A percentile compares a stretch with the other conserved stretches of the same genome.
These are phyloP conservation scores for Eucalyptus cloeziana DNA, from an alignment of 345 rosid species.

Conservation along the genomic window DNA sequence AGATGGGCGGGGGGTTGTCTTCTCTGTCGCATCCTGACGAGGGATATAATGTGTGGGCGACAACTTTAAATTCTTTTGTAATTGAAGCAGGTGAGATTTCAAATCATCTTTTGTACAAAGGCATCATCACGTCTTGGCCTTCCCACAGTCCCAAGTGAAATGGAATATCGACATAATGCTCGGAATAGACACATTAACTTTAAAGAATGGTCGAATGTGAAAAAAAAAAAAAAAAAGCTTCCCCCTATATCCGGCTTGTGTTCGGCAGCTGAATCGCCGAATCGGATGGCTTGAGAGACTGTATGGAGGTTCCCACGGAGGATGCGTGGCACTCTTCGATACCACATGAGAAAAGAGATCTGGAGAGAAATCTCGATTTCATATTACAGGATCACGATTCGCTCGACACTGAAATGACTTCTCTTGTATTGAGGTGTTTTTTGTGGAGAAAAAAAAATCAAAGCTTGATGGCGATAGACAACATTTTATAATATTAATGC, in stretches of 20 bases:
- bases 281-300: background rate
- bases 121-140: background rate
- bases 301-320: background rate
- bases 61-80: background rate
- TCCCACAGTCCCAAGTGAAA: background rate
- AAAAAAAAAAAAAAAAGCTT: background rate
- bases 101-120: background rate
- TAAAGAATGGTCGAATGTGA: background rate
- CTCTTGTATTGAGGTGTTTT: background rate
- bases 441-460: background rate
- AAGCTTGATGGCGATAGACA: background rate
- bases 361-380: background rate
- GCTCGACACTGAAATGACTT: background rate
- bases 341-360: background rate
- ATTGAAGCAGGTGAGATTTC: background rate
- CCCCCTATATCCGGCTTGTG: background rate
- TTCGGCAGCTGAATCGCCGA: accelerated
- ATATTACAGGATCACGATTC: background rate
- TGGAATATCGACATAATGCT: background rate
- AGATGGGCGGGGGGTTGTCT: background rate
- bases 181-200: background rate
- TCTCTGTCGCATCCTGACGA: background rate
- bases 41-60: background rate
- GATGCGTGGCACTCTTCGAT: background rate
- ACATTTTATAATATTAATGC: background rate